Evolutionary conservation across 2,329 filamentous ascomycete genomes (phyloP), one percentile per base, ranked within the genome.

Genomic region (Diaporthe humulicola): DNA sequence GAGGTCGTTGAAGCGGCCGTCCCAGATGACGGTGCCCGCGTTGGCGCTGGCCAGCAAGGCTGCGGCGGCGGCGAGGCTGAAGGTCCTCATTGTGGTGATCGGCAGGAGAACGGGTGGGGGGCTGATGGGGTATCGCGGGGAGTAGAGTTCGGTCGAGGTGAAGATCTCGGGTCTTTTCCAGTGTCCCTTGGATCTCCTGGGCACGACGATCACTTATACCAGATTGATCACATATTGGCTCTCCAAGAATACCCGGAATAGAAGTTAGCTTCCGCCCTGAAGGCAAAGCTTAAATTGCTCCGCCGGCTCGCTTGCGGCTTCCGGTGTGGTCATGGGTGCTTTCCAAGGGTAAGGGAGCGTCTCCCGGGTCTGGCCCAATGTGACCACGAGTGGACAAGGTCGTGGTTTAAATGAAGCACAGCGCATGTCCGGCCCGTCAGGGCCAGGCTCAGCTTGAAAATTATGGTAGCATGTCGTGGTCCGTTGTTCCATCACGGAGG

Each of bases 1-100:
- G 77, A 91, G 84, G 73, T 90, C 88, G 81, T 93, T 93, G 86
- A 93, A 91, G 67, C 91, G 89, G 38, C 91, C 91, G 81, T 93
- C 91, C 91, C 91, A 93, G 17, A 92, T 82, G 60, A 91, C 84
- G 0, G 86, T 87, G 72, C 87, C 87, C 79, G 80, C 78, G 77
- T 67, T 81, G 78, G 50, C 78, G 77, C 69, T 74, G 76, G 66
- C 75, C 75, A 48, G n/a, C 36, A 36, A 92, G 82, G 70, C 48
- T 36, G 74, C 56, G 48, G 33, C 52, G 17, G 66, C 57, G 45
- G 71, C 40, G 17, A 73, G 33, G 64, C 74, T 66, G 61, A 64
- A 64, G 38, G 40, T 25, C 9, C 28, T 54, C 73, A 75, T 75
- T 17, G 9, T 75, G 38, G n/a, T 28, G 19, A 38, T 36, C 28